Evolutionary conservation across 495 filamentous ascomycete species (phyloP), one percentile per base, ranked within the genome.

Genomic region (Neurospora discreta): DNA sequence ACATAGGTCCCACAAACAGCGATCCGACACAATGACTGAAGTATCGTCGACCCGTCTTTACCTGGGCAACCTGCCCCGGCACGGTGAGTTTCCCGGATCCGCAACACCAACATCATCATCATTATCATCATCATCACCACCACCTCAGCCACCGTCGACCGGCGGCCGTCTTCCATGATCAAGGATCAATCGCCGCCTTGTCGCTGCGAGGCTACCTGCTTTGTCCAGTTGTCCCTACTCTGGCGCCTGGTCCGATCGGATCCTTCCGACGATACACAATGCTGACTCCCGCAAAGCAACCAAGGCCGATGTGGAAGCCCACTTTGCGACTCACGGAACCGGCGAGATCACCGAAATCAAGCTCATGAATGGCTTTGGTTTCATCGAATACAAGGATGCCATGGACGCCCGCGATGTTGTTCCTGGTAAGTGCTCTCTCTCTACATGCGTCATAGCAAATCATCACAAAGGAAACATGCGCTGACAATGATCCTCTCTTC

Each of bases 361-460:
- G 86, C 90, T 99, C 74, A 99, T 98, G 96, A 97, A 96, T 80
- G 95, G 95, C 74, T 99, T 99, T 79, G 95, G 95, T 81, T 99
- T 99, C 83, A 96, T 99, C 79, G 96, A 99, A 81, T 99, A 98
- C 82, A 95, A 98, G 80, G 95, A 97, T 86, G 88, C 93, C 44
- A 90, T 97, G 88, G 95, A 98, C 86, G 96, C 95, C 72, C 90
- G 94, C 75, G 95, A 98, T 83, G 93, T 98, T 58, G 95, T 99
- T 73, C 95, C 95, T 80, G 93, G 95, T 99, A 87, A 83, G 89
- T 80, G 33, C 68, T 68, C 39, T 70, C 72, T 38, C 6, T 5
- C 5, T 69, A 71, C 68, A 69, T 42, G 38, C 70, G 36, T 68
- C 70, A 70, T 69, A 70, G 33, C 58, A 72, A 23, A n/a, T n/a